Percentiles rank a stretch among this genome's conserved stretches.
These are phyloP conservation scores for Microcera coccophila DNA, from an alignment of 2,329 filamentous ascomycete genomes.

Conservation along the genomic window DNA sequence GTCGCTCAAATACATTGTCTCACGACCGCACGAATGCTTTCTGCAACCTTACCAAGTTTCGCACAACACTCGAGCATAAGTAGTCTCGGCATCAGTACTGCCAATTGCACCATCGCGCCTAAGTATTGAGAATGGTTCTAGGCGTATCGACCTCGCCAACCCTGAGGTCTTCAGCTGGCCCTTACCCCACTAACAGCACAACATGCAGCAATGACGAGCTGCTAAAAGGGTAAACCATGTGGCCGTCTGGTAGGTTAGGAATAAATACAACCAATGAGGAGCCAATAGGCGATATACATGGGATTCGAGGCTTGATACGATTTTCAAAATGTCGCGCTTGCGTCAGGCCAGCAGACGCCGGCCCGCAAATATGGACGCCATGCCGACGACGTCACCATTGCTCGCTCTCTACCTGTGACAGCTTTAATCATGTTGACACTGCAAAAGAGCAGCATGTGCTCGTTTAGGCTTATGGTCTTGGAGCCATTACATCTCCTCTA, in stretches of 20 bases:
- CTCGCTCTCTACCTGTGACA: not conserved
- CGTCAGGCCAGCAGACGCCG: not conserved
- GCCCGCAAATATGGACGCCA: not conserved
- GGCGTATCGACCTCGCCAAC: not conserved
- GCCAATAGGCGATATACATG: no score
- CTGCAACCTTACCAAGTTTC: no score
- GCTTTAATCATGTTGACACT: no score
- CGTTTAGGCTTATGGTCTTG: constrained; percentile 1
- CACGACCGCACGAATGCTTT: no score
- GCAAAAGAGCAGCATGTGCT: not conserved
- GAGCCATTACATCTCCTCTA: constrained; percentile 2
- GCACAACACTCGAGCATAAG: no score
- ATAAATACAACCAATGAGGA: not conserved
- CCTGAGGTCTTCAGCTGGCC: not conserved
- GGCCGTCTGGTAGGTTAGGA: not conserved
- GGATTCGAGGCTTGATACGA: not conserved
- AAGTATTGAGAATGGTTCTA: constrained; percentile 12
- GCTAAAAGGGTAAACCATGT: not conserved
- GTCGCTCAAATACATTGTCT: no score
- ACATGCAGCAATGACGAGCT: not conserved
- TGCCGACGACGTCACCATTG: not conserved
- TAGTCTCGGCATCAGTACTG: no score
- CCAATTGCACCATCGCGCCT: constrained; percentile 15
- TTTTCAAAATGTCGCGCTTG: not conserved
- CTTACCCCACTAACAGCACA: not conserved